Evolutionary conservation across 1,284 basidiomycete genomes (phyloP).

Genomic region (Ganoderma sp.): DNA sequence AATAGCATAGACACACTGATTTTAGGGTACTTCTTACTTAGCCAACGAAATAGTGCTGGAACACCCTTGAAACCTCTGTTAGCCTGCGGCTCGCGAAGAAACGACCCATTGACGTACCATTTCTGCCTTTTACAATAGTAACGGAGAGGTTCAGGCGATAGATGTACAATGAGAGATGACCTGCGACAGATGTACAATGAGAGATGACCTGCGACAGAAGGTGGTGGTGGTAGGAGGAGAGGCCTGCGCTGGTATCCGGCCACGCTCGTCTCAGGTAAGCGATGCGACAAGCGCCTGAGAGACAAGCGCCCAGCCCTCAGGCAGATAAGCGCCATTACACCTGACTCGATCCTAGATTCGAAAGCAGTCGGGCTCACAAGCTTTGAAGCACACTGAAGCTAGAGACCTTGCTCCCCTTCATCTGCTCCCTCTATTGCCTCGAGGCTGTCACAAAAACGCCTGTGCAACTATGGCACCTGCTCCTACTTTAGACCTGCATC

Average conservation of each 20-base stretch:
- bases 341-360: conserved; percentile 38
- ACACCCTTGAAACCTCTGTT: conserved; percentile 70
- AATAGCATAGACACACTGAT: conserved; percentile 65
- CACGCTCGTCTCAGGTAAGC: conserved; percentile 9
- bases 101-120: conserved; percentile 26
- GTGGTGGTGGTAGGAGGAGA: conserved; percentile 15
- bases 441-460: neutral
- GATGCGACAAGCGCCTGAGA: neutral
- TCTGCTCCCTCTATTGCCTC: conserved; percentile 19
- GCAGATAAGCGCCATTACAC: conserved; percentile 4
- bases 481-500: conserved; percentile 37
- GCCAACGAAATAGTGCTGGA: conserved; percentile 92
- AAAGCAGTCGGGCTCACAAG: conserved; percentile 25
- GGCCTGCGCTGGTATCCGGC: neutral
- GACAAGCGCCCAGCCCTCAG: neutral
- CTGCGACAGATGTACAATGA: neutral
- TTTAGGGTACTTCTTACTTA: conserved; percentile 96
- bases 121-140: conserved; percentile 10
- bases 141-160: neutral
- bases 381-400: neutral
- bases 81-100: neutral
- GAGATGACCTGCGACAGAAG: neutral
- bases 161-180: conserved; percentile 2
- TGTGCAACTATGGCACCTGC: conserved; percentile 35
- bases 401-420: conserved; percentile 14